Evolutionary conservation across 2,329 filamentous ascomycete species (phyloP).

Genomic region (Paracoccidioides brasiliensis): DNA sequence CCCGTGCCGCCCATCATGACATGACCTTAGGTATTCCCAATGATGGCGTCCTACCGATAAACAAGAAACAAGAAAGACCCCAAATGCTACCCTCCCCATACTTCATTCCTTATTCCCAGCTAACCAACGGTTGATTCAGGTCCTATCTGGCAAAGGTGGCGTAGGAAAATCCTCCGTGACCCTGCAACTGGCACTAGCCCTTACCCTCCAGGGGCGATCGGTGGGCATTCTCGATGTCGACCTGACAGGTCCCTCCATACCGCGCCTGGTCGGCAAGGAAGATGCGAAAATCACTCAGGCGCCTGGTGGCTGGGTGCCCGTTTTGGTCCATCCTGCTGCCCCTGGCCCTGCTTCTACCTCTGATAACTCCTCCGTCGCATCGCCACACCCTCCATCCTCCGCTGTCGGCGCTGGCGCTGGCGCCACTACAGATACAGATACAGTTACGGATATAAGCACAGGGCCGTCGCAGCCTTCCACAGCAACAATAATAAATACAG

Average conservation of each 20-base stretch:
- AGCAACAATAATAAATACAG: conserved; percentile 1
- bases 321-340: conserved; percentile 51
- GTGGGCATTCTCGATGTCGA: conserved; percentile 95
- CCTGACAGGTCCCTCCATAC: conserved; percentile 90
- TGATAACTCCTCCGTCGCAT: conserved; percentile 26
- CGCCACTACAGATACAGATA: neutral
- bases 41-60: conserved; percentile 25
- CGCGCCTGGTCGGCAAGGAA: conserved; percentile 85
- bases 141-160: conserved; percentile 92
- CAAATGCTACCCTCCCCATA: neutral
- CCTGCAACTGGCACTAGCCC: conserved; percentile 81
- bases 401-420: neutral
- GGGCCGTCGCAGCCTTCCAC: neutral
- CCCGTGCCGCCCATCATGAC: conserved; percentile 10
- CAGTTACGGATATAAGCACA: neutral
- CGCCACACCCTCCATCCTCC: neutral
- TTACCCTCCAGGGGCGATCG: conserved; percentile 71
- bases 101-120: neutral
- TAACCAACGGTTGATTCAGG: conserved; percentile 24
- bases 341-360: neutral
- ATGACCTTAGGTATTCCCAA: no score
- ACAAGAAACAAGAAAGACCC: conserved; percentile 1
- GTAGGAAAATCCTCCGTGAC: conserved; percentile 98
- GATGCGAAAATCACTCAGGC: conserved; percentile 80
- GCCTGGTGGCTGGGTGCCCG: conserved; percentile 82